phyloP scores from a whole-genome alignment of 1,139 yeast species.

The Candida pseudoviswanathii region DNA sequence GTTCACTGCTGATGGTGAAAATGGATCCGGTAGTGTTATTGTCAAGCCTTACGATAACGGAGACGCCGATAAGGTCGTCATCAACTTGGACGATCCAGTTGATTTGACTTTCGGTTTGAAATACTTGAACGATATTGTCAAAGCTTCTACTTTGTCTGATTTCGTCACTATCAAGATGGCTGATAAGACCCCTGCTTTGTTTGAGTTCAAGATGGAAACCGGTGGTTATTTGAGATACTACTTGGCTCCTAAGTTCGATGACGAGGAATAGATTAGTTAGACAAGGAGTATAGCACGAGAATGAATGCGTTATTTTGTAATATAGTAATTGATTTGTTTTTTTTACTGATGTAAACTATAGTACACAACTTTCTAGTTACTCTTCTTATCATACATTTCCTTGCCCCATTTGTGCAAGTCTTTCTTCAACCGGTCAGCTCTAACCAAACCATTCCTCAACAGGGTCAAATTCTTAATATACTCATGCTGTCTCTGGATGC shows the following conservation, averaged over 20 bases:
- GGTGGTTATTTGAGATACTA: slow-evolving; percentile 94
- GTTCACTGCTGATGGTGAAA: slow-evolving; percentile 89
- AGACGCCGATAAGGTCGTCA: slow-evolving; percentile 72
- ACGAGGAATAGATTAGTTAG: slow-evolving; percentile 57
- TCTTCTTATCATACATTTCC: slow-evolving; percentile 75
- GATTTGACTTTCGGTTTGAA: slow-evolving; percentile 89
- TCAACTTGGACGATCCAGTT: slow-evolving; percentile 85
- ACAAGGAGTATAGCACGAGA: neutral
- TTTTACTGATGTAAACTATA: neutral
- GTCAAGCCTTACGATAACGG: slow-evolving; percentile 83
- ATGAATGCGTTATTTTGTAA: neutral
- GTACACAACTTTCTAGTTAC: slow-evolving; percentile 15
- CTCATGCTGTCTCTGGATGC: slow-evolving; percentile 86
- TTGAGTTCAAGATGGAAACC: slow-evolving; percentile 83
- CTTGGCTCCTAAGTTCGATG: slow-evolving; percentile 96
- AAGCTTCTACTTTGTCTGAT: slow-evolving; percentile 79
- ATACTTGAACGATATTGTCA: slow-evolving; percentile 87
- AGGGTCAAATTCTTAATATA: slow-evolving; percentile 75
- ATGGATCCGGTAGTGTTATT: slow-evolving; percentile 85
- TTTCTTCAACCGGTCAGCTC: slow-evolving; percentile 74
- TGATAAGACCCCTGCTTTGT: slow-evolving; percentile 90
- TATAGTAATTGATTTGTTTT: neutral
- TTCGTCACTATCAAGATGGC: slow-evolving; percentile 84
- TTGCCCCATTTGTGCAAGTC: slow-evolving; percentile 79
- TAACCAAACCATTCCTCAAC: slow-evolving; percentile 71